Percentiles rank a stretch among this genome's conserved stretches.
Evolutionary conservation across 441 rosid species (phyloP).

Genomic region (Viola pubescens): DNA sequence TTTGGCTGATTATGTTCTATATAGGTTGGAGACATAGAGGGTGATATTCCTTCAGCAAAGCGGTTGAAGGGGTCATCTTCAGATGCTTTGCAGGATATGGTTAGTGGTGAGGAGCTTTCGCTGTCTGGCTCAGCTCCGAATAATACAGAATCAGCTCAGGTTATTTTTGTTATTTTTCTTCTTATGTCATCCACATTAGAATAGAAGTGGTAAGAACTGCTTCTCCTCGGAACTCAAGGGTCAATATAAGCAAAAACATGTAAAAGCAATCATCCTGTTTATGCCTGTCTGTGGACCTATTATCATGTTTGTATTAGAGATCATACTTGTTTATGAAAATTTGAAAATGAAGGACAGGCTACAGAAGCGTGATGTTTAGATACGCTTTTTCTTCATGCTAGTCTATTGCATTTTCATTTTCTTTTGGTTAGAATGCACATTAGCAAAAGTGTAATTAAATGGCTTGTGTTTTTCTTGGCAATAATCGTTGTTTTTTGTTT

Average conservation of each 20-base stretch:
- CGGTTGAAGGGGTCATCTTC: constrained; percentile 74
- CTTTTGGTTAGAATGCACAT: not conserved
- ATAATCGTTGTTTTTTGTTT: not conserved
- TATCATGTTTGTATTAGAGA: too few relatives aligned
- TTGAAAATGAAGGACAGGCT: not conserved
- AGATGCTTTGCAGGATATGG: constrained; percentile 87
- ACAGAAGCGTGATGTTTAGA: too few relatives aligned
- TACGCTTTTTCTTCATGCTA: not conserved
- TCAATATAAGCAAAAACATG: not conserved
- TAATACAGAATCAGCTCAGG: constrained; percentile 85
- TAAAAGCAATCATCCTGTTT: not conserved
- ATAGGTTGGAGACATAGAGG: constrained; percentile 95
- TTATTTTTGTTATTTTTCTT: constrained; percentile 22
- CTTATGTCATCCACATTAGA: constrained; percentile 8
- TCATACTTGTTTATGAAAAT: too few relatives aligned
- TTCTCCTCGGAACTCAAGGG: not conserved
- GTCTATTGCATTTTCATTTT: not conserved
- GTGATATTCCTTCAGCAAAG: constrained; percentile 65
- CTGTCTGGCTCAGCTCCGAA: constrained; percentile 72
- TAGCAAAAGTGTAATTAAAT: too few relatives aligned
- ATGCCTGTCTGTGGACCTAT: not conserved
- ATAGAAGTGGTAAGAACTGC: constrained; percentile 3
- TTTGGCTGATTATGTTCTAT: constrained; percentile 4
- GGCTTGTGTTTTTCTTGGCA: not conserved
- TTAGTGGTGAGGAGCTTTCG: constrained; percentile 88